These are phyloP conservation scores for Cyclotella atomus DNA, from an alignment of 108 stramenopile species.

Conservation along the genomic window DNA sequence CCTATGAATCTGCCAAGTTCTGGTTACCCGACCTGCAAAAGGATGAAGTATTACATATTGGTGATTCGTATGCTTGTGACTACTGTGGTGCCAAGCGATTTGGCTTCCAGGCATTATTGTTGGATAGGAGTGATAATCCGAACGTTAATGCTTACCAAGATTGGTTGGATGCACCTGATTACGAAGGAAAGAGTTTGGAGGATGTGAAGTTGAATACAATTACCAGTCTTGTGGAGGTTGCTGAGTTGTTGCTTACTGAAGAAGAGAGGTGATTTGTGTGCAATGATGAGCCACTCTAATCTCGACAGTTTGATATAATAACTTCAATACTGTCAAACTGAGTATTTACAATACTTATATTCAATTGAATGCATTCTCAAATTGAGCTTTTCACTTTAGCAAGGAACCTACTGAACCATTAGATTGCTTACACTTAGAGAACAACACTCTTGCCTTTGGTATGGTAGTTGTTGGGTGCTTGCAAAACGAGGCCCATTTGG, in stretches of 20 bases:
- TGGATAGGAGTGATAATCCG: constrained; percentile 27
- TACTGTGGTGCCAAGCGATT: constrained; percentile 28
- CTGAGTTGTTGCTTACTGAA: background rate
- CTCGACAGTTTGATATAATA: too few species aligned
- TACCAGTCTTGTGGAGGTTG: constrained; percentile 18
- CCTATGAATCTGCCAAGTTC: constrained; percentile 14
- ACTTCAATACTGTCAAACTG: too few species aligned
- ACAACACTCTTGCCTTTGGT: too few species aligned
- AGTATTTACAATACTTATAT: too few species aligned
- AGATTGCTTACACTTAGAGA: too few species aligned
- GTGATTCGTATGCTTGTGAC: constrained; percentile 21
- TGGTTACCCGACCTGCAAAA: constrained; percentile 22
- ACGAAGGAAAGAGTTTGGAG: constrained; percentile 29
- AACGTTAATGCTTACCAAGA: constrained; percentile 11
- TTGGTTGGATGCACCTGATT: constrained; percentile 33
- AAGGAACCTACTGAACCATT: too few species aligned
- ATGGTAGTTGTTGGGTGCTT: too few species aligned
- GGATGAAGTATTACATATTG: constrained; percentile 31
- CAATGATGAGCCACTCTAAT: too few species aligned
- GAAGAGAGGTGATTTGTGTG: too few species aligned
- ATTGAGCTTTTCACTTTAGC: too few species aligned
- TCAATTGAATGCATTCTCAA: too few species aligned
- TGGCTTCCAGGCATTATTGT: constrained; percentile 30
- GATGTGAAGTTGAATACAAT: constrained; percentile 21
- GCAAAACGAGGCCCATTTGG: too few species aligned